Conservation (phyloP, 2,329 filamentous ascomycete genomes). For the Celoporthe dispersa region DNA sequence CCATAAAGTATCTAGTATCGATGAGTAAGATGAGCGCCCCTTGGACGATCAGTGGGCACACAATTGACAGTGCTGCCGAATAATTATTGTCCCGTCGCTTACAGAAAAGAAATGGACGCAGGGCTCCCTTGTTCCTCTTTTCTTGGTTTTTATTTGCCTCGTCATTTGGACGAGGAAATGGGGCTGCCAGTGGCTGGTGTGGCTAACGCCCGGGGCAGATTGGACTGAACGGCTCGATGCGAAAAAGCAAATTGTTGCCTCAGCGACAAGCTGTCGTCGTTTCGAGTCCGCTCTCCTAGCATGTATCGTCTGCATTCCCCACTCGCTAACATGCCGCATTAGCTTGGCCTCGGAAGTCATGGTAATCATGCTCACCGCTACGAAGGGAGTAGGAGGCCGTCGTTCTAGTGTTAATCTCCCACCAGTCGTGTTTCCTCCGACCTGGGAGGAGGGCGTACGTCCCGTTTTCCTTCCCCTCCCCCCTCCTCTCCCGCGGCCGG, state of each 20-base stretch:
- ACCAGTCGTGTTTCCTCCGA: background rate
- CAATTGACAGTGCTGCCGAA: background rate
- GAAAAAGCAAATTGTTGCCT: constrained; percentile 9
- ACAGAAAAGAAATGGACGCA: background rate
- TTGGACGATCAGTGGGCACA: background rate
- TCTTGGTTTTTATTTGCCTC: background rate
- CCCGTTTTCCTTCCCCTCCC: background rate
- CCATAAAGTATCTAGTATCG: background rate
- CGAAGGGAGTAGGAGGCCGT: background rate
- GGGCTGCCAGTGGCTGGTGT: constrained; percentile 3
- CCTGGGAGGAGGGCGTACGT: background rate
- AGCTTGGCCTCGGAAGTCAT: background rate
- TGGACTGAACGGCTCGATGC: constrained; percentile 2
- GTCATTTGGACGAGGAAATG: background rate
- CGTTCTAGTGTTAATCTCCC: background rate
- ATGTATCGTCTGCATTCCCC: background rate
- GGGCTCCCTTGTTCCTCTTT: background rate
- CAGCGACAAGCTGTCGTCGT: background rate
- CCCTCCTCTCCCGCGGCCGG: background rate
- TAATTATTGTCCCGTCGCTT: background rate
- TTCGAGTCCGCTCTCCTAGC: background rate
- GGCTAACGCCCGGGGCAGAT: background rate
- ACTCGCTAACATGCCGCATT: constrained; percentile 3
- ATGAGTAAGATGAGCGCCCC: background rate
- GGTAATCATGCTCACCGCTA: background rate